Evolutionary conservation across 1,139 yeast genomes (phyloP).

Genomic region (Geotrichum klebahnii): DNA sequence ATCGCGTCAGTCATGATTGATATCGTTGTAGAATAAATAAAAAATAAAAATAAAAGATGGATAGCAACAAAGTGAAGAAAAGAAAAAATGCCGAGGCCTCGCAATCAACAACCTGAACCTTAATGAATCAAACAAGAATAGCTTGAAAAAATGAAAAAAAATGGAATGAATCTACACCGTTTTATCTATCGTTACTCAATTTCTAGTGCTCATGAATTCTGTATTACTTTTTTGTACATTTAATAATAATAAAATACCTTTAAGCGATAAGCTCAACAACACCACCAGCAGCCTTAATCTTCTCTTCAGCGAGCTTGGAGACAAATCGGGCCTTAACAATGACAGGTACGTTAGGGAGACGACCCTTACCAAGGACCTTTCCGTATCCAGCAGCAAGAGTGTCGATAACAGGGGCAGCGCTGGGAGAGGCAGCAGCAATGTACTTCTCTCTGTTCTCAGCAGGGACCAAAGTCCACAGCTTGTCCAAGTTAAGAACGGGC

Average conservation of each 20-base stretch:
- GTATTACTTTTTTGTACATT: constrained; percentile 13
- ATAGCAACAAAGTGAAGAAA: too few species aligned
- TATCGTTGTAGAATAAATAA: too few species aligned
- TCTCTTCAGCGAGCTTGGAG: constrained; percentile 98
- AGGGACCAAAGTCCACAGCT: constrained; percentile 96
- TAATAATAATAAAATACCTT: constrained; percentile 35
- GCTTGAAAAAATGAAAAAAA: too few species aligned
- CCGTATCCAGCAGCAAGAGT: constrained; percentile 99
- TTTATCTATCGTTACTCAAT: constrained; percentile 18
- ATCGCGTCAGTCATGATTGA: too few species aligned
- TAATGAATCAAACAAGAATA: too few species aligned
- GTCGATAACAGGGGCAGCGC: constrained; percentile 98
- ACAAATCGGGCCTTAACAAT: constrained; percentile 99
- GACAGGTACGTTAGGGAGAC: constrained; percentile 96
- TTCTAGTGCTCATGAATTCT: constrained; percentile 22
- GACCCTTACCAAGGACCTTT: constrained; percentile 99
- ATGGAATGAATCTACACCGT: neutral
- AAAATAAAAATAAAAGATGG: too few species aligned
- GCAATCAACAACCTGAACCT: too few species aligned
- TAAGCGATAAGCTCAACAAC: constrained; percentile 98
- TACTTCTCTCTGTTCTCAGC: constrained; percentile 93
- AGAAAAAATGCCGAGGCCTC: too few species aligned
- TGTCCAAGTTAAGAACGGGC: constrained; percentile 97
- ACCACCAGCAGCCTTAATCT: constrained; percentile 99
- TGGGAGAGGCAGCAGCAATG: constrained; percentile 76